Evolutionary conservation across 1,284 basidiomycete species (phyloP).

Genomic region (Phylloporus sp.): DNA sequence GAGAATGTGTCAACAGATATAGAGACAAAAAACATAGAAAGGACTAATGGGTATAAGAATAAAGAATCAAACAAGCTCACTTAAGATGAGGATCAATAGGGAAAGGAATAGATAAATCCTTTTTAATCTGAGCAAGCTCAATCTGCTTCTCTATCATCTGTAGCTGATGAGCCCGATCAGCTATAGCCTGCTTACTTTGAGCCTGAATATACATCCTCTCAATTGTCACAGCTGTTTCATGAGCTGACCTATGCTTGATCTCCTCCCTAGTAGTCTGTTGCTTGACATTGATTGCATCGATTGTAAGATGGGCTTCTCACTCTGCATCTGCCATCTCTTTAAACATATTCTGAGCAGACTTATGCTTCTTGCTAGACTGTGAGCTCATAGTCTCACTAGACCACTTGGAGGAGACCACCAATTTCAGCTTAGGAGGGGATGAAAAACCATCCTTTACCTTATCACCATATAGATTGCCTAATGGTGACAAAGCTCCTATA

Average conservation of each 20-base stretch:
- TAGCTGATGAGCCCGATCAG: conserved; percentile 8
- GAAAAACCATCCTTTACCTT: background rate
- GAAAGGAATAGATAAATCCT: too few relatives aligned
- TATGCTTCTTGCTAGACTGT: background rate
- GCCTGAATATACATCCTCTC: conserved; percentile 10
- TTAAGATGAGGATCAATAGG: conserved; percentile 3
- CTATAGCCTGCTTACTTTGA: conserved; percentile 10
- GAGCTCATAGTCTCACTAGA: background rate
- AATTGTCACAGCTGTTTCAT: conserved; percentile 11
- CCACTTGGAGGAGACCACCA: background rate
- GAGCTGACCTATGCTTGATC: conserved; percentile 2
- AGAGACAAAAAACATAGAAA: background rate
- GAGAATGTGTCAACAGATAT: background rate
- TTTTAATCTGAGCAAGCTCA: conserved; percentile 9
- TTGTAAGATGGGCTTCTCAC: background rate
- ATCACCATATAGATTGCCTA: background rate
- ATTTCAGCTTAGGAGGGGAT: background rate
- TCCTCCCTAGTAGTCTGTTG: background rate
- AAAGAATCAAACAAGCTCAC: background rate
- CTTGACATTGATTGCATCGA: background rate
- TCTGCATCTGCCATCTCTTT: background rate
- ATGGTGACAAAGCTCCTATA: background rate
- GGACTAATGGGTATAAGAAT: background rate
- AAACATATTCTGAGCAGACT: background rate
- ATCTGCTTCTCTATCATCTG: conserved; percentile 14